Base-by-base conservation (phyloP, 1,284 basidiomycete species). In the Salmacisia buchloeana region DNA sequence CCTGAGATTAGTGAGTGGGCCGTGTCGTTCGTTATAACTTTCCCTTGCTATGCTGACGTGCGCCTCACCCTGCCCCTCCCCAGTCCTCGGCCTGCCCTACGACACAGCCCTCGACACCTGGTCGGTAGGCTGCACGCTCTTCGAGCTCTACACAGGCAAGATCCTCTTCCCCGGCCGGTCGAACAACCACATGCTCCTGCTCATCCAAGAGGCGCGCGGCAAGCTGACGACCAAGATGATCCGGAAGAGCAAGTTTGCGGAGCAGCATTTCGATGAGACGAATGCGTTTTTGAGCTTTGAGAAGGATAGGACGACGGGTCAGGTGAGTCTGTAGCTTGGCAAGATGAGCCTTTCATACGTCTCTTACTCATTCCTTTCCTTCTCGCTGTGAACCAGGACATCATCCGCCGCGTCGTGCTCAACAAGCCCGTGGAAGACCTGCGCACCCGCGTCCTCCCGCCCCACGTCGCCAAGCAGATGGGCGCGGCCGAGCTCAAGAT, bases 71-170 rank as follows among this genome's bases (percentile, higher is more conserved):
- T n/a, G n/a, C n/a, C n/a, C n/a, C n/a, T n/a, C 61, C 4, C 33
- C 72, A 96, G 93, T 98, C 75, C 86, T 99, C 59, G 96, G 96
- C 18, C 86, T 91, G 43, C 91, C 93, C 0, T 97, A 97, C 76
- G 96, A 97, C 81, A 88, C 90, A 12, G 85, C 93, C 0, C 85
- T 99, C 39, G 96, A 98, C 78, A 86, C 96, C 46, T 98, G 96
- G 96, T 96, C 94, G 0, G 88, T 96, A 60, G 96, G 92, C 1
- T 99, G 96, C 81, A 98, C 96, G 3, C 83, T 99, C 6, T 99
- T 94, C 81, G 96, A 99, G 81, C 84, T 98, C 4, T 97, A 93
- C 81, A 98, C 94, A 2, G 96, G 96, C 80, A 97, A 97, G 83
- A 98, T 98, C 63, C 86, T 99, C 33, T 94, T 98, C 79, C 94